Evolutionary conservation across 495 filamentous ascomycete species (phyloP), one percentile per base, ranked within the genome.

Genomic region (Penicillium soppii): DNA sequence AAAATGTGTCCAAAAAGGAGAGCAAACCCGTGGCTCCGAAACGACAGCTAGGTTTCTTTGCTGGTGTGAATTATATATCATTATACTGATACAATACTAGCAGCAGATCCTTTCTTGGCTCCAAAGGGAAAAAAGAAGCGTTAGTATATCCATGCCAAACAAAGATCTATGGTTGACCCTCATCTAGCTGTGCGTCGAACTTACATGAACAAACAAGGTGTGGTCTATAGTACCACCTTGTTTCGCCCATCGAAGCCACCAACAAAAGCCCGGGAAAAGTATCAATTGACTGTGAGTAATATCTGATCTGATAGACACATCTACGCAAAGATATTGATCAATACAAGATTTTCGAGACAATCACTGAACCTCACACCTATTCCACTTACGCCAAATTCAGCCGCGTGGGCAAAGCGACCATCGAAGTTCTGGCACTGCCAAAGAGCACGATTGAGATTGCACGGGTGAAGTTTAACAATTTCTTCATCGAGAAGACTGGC

Each of bases 401-500:
- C 17, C 60, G 68, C 0, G 50, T 58, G 2, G 71, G 73, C 0
- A 55, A 27, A 23, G 57, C 54, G 0, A 43, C 37, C 1, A 46
- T 58, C 2, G 54, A 73, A 2, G 50, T 69, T 13, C 55, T 80
- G 15, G 63, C 68, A 9, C 65, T 66, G 6, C 47, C 63, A 0
- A 64, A 60, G 8, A 67, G 63, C 22, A 58, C 25, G 2, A 57
- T 70, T 3, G 61, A 65, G 0, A 19, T 48, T 6, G 81, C 80
- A 6, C 67, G 78, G 22, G 54, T 21, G 0, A 60, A 59, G 0
- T 88, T 88, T 59, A 67, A 71, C 54, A n/a, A 38, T 0, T 82
- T 83, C 56, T 90, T 89, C 66, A 50, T 63, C 10, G 54, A 65
- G 2, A 78, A 83, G 58, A 81, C 82, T 0, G 77, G 79, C 1